Base-by-base conservation (phyloP, 1,139 yeast genomes). In the Komagataea norvegica region DNA sequence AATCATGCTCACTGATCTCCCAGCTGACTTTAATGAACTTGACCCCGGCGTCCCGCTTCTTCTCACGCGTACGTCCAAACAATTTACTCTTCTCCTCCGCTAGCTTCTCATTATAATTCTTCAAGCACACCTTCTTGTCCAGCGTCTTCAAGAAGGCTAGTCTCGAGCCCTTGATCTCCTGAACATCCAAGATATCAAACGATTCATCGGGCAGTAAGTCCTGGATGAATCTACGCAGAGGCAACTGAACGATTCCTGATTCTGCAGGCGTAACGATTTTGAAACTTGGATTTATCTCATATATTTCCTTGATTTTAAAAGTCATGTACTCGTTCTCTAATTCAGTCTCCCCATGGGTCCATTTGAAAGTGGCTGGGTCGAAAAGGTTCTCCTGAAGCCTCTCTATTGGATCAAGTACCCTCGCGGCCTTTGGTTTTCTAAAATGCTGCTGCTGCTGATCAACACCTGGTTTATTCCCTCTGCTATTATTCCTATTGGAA, bases 11-110 rank as follows among this genome's bases (percentile, higher is more conserved):
- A 9, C 62, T 62, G 7, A 70, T 70, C 31, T 63, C 64, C 75
- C 75, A 70, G 3, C 72, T 61, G 6, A 70, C 48, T 37, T 63
- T 64, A 17, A 70, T 55, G 28, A 59, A 54, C 42, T 70, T 70
- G 6, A 56, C 40, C 33, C 56, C 54, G 8, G 50, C 51, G 8
- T 60, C 65, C 25, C 52, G 46, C 23, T 46, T 56, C 27, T 51
- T 51, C 16, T 41, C 40, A 54, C 57, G 47, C 31, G 49, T 38
- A 41, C 55, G 29, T 33, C 55, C 43, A 57, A 31, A 49, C 34
- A 61, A 57, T 40, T 58, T 53, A 18, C 59, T 54, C 29, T 56
- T 57, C 24, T 51, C 52, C 32, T 49, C 48, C 0, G 68, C 62
- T n/a, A 62, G 52, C 38, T 60, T 56, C n/a, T 70, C 70, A 2